Evolutionary conservation across 495 filamentous ascomycete species (phyloP).

Genomic region (Podospora anserina): DNA sequence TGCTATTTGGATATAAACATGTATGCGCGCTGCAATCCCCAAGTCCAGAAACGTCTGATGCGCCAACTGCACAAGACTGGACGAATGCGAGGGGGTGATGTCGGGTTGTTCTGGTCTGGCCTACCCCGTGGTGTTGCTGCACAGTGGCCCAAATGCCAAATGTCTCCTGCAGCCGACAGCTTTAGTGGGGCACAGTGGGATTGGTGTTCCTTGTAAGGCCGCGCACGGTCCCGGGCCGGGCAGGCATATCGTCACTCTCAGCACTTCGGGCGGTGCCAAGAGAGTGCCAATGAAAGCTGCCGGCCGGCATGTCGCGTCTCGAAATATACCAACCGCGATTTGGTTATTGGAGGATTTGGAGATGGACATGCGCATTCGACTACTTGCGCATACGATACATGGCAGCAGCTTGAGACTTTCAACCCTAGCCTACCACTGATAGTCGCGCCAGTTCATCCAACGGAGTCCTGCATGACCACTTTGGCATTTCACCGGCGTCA

Average conservation of each 20-base stretch:
- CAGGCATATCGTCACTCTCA: too few species aligned
- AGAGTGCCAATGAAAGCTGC: neutral
- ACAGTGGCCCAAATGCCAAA: neutral
- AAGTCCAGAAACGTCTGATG: neutral
- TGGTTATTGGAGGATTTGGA: neutral
- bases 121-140: neutral
- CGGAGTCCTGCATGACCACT: neutral
- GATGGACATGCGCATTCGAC: neutral
- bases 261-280: neutral
- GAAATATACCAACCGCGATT: neutral
- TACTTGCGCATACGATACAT: neutral
- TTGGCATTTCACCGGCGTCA: constrained; percentile 5
- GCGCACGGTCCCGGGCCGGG: too few species aligned
- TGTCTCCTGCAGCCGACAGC: neutral
- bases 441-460: neutral
- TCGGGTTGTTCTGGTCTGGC: neutral
- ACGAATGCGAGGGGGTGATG: neutral
- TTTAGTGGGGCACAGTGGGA: neutral
- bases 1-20: neutral
- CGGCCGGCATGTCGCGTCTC: neutral
- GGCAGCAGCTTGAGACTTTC: neutral
- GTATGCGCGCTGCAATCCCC: neutral
- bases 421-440: neutral
- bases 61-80: neutral
- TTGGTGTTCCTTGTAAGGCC: neutral